Evolutionary conservation across 78 protist species (phyloP), one percentile per base, ranked within the genome.

Genomic region (Monocercomonoides exilis): DNA sequence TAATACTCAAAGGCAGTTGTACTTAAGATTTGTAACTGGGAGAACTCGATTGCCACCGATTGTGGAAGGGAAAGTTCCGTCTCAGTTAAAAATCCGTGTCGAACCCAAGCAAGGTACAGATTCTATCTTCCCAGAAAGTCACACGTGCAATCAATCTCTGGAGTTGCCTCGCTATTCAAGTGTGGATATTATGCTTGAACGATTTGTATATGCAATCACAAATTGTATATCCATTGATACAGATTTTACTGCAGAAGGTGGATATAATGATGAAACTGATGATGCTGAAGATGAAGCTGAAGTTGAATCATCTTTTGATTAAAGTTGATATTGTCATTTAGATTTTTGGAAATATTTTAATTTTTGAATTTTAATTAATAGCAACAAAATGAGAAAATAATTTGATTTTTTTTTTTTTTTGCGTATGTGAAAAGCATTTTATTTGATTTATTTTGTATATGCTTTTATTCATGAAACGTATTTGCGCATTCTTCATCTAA

Each of bases 221-320:
- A 1, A 91, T 81, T 91, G 92, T 80, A 2, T 1, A 6, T 90
- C 45, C 42, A 91, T 91, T 77, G 92, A 91, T 77, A 88, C 91
- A 2, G 92, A 91, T 81, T 80, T 81, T 36, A 88, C 90, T 5
- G 82, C 42, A 6, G 36, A 32, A 21, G 82, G 82, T 32, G 82
- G 82, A 33, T 79, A 33, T 21, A 41, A 79, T 33, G 5, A 32
- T 32, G 82, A 4, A 21, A 41, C n/a, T 54, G 70, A 54, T 11
- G 70, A 54, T 11, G 70, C n/a, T n/a, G n/a, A n/a, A n/a, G n/a
- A n/a, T n/a, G n/a, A n/a, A n/a, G n/a, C n/a, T n/a, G n/a, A n/a
- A n/a, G n/a, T n/a, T n/a, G n/a, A n/a, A n/a, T n/a, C n/a, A n/a
- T n/a, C n/a, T n/a, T n/a, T n/a, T n/a, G n/a, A n/a, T n/a, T n/a